Conservation (phyloP, 2,329 filamentous ascomycete genomes). For the Colletotrichum sp. region DNA sequence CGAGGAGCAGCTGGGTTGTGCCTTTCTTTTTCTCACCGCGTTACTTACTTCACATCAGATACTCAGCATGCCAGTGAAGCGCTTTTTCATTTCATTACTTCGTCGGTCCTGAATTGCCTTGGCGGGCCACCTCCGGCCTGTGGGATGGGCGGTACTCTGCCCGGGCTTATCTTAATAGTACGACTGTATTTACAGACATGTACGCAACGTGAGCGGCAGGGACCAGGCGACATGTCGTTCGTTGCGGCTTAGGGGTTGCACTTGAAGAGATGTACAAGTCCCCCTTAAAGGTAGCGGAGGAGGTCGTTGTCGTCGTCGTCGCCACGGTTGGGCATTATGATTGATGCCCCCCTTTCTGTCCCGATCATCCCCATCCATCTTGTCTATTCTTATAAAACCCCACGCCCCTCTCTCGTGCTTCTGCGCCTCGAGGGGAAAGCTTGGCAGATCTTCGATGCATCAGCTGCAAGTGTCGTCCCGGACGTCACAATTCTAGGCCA, state of each 20-base stretch:
- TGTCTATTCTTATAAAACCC: background rate
- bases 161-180: background rate
- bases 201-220: background rate
- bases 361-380: background rate
- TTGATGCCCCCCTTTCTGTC: background rate
- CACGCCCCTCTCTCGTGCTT: background rate
- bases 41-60: background rate
- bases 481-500: background rate
- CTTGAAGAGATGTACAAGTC: background rate
- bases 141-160: background rate
- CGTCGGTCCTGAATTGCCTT: background rate
- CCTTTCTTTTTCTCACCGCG: background rate
- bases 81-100: background rate
- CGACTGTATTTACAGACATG: background rate
- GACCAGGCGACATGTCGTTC: background rate
- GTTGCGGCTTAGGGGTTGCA: background rate
- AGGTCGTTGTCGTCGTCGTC: background rate
- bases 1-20: background rate
- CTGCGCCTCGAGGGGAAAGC: background rate
- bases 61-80: background rate
- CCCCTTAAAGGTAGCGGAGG: background rate
- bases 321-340: background rate
- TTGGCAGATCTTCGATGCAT: slow-evolving; percentile 14
- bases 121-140: background rate
- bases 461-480: background rate